Percentiles rank a stretch among this genome's conserved stretches.
Conservation (phyloP, 2,329 filamentous ascomycete genomes). For the Fusarium irregulare region DNA sequence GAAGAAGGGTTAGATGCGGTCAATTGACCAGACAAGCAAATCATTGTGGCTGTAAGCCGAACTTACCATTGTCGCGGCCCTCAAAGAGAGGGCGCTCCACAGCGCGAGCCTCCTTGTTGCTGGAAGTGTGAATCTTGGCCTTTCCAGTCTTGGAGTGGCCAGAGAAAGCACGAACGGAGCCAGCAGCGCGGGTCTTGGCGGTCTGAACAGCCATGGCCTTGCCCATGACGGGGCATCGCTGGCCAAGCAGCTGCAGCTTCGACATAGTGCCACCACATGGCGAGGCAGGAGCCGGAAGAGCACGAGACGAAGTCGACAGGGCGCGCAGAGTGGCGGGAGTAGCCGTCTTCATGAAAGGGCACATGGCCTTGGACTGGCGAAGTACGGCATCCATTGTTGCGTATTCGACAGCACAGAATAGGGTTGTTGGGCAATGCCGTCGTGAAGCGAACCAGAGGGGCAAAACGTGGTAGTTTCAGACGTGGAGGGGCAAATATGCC, state of each 20-base stretch:
- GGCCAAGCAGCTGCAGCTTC: constrained; percentile 92
- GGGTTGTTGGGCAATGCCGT: constrained; percentile 20
- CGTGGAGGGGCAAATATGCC: constrained; percentile 34
- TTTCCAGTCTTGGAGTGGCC: constrained; percentile 66
- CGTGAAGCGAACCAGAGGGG: constrained; percentile 29
- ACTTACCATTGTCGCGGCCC: constrained; percentile 63
- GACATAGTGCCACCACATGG: constrained; percentile 94
- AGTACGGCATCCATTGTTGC: constrained; percentile 87
- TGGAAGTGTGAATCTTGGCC: constrained; percentile 84
- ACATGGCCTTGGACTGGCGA: constrained; percentile 95
- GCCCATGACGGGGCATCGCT: constrained; percentile 98
- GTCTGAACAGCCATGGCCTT: constrained; percentile 93
- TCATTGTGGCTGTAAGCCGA: not conserved
- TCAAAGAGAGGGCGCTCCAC: constrained; percentile 70
- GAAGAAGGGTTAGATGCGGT: constrained; percentile 13
- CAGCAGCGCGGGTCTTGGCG: constrained; percentile 63
- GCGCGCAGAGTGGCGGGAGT: constrained; percentile 91
- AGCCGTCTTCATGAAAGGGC: constrained; percentile 95
- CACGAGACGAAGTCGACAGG: constrained; percentile 78
- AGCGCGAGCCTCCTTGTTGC: constrained; percentile 79
- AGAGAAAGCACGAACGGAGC: constrained; percentile 64
- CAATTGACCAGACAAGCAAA: not conserved
- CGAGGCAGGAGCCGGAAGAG: constrained; percentile 55
- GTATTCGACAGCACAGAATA: constrained; percentile 26
- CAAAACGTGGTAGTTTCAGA: constrained; percentile 19